Evolutionary conservation across 2,329 filamentous ascomycete genomes (phyloP), one percentile per base, ranked within the genome.

Genomic region (Botryotinia narcissicola): DNA sequence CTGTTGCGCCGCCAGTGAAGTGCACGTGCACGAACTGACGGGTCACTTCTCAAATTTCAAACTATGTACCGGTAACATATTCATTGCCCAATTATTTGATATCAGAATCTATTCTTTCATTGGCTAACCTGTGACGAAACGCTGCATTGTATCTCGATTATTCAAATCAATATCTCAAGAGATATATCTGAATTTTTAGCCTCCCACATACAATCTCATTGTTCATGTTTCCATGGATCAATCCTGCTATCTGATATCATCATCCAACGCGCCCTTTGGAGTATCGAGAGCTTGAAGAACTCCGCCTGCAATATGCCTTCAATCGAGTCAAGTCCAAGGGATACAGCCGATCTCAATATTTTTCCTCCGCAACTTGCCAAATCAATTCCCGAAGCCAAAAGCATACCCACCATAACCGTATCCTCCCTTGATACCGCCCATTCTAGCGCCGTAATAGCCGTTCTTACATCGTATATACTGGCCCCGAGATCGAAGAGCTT

Each of bases 401-500:
- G 1, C 0, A 70, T 32, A 3, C 35, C 35, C 29, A 70, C 20
- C 40, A 70, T 42, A 22, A 7, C 7, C n/a, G 20, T 61, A 48
- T 70, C 29, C 14, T 44, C 40, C 4, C 37, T n/a, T 2, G 35
- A 48, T 25, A 48, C 10, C 32, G 42, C 62, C 42, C 62, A 46
- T 5, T 14, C 10, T 16, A 64, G 29, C 29, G 20, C 29, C 9
- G 0, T 22, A 0, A 35, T 4, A 10, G 18, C 42, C 29, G n/a
- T 64, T 46, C 1, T 10, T 35, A 64, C 20, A 42, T 42, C 40
- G 12, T 16, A 1, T 42, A 14, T 42, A 51, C 25, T 18, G 4
- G 69, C 72, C n/a, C 72, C 72, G 8, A 48, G 59, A 46, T 73
- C 51, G 10, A 76, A 44, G 29, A 76, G 57, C 29, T 71, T 57